Conservation (phyloP, 805 yeast species). For the Lipomyces yamanashiensis region DNA sequence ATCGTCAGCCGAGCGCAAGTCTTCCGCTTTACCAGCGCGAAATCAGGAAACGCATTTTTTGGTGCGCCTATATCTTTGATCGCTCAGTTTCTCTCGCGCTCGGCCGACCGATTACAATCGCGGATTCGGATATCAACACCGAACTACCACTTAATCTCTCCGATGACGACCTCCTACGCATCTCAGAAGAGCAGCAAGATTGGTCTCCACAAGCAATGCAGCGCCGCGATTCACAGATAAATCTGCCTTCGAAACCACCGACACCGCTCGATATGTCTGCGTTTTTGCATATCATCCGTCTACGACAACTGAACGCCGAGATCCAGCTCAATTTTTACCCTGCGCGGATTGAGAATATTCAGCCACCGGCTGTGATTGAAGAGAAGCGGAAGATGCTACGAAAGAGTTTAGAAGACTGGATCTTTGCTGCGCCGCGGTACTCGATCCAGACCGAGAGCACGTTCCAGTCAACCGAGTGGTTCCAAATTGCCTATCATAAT, state of each 20-base stretch:
- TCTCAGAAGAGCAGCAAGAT: constrained; percentile 15
- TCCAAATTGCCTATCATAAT: constrained; percentile 63
- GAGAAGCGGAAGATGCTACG: constrained; percentile 65
- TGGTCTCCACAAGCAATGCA: constrained; percentile 9
- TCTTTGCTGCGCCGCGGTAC: constrained; percentile 56
- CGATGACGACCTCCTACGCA: constrained; percentile 15
- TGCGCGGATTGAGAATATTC: constrained; percentile 68
- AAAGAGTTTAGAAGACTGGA: constrained; percentile 64
- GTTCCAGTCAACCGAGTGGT: constrained; percentile 62
- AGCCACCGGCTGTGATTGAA: constrained; percentile 46
- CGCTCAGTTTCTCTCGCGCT: constrained; percentile 79
- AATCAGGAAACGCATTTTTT: constrained; percentile 77
- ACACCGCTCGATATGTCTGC: constrained; percentile 67
- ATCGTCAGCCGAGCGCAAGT: constrained; percentile 14
- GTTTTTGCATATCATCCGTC: constrained; percentile 64
- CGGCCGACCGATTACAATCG: constrained; percentile 84
- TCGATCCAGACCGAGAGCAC: constrained; percentile 66
- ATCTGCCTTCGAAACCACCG: background rate
- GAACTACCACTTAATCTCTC: constrained; percentile 71
- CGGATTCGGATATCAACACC: constrained; percentile 73
- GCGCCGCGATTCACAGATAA: constrained; percentile 1
- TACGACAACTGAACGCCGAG: constrained; percentile 75
- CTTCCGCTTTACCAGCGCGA: constrained; percentile 74
- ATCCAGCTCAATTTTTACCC: constrained; percentile 69
- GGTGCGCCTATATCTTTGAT: constrained; percentile 82